These are phyloP conservation scores for Suillus bovinus DNA, from an alignment of 768 basidiomycete genomes.

Conservation along the genomic window DNA sequence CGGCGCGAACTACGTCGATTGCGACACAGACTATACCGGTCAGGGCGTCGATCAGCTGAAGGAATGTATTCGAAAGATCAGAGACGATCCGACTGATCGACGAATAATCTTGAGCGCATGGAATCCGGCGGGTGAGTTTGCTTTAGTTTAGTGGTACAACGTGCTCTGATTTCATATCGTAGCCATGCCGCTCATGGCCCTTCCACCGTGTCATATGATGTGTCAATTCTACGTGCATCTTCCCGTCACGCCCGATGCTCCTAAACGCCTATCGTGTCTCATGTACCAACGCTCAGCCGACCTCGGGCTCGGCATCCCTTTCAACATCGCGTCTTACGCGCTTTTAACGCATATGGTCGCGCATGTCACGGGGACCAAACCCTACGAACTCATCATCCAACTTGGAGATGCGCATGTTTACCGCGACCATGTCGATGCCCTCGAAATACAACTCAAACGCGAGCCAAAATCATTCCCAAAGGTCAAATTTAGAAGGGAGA, in stretches of 20 bases:
- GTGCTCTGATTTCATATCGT: background rate
- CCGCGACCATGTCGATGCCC: constrained; percentile 85
- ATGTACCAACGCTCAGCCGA: constrained; percentile 99
- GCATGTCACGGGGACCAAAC: constrained; percentile 81
- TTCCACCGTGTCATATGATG: constrained; percentile 98
- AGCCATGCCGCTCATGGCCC: constrained; percentile 95
- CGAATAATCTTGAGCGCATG: constrained; percentile 95
- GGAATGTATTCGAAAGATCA: constrained; percentile 91
- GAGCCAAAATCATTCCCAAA: constrained; percentile 84
- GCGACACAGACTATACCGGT: constrained; percentile 74
- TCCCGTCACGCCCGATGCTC: constrained; percentile 50
- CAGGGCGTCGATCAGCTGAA: constrained; percentile 90
- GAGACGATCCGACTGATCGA: constrained; percentile 88
- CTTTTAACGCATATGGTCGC: constrained; percentile 98
- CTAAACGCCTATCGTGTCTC: constrained; percentile 83
- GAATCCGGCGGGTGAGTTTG: constrained; percentile 87
- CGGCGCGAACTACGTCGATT: constrained; percentile 78
- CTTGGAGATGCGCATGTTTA: constrained; percentile 99
- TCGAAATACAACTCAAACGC: constrained; percentile 77
- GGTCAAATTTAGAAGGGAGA: constrained; percentile 67
- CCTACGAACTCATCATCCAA: constrained; percentile 91
- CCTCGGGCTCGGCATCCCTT: constrained; percentile 94
- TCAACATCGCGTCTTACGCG: constrained; percentile 99
- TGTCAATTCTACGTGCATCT: constrained; percentile 99
- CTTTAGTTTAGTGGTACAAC: background rate